Base-by-base conservation (phyloP, 2,329 filamentous ascomycete species). In the Beauveria caledonica region DNA sequence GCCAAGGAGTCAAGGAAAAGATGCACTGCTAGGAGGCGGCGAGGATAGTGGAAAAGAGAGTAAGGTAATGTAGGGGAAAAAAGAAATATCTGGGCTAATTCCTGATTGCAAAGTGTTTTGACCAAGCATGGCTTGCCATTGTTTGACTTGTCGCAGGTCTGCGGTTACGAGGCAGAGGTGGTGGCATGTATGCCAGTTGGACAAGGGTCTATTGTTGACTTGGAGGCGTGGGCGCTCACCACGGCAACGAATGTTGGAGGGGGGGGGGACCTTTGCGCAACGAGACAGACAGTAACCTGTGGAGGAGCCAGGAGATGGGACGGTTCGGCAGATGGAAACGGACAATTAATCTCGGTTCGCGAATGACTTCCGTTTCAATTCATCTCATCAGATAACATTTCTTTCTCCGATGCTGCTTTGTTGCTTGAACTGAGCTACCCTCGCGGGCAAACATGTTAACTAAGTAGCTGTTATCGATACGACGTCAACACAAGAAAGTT, bases 171-270 rank as follows among this genome's bases (percentile, higher is more conserved):
- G 39, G n/a, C 17, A 42, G 17, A 42, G n/a, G n/a, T n/a, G n/a
- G 40, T 17, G 15, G 6, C 7, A 19, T 17, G 40, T 19, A 42
- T 42, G 40, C 8, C 3, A 42, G 48, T 19, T 9, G 48, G 48
- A 33, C 40, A 46, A 56, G 53, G 53, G 25, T 56, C 55, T 29
- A 45, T 60, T 62, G 61, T 62, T 62, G 61, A 62, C 61, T 60
- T 58, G n/a, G 45, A 15, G 13, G 21, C 15, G 15, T 29, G 29
- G 15, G 29, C 33, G 48, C 39, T 62, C 61, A 60, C 61, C 61
- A 62, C 58, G 49, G 61, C 61, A 62, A 62, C 61, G 58, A n/a
- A 13, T 13, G 11, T 2, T 45, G 19, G 29, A 23, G 45, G 53
- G n/a, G 44, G 23, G n/a, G 53, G 19, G 53, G 29, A 15, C 13